These are phyloP conservation scores for Geotrichum candidum DNA, from an alignment of 1,139 yeast species.

Conservation along the genomic window DNA sequence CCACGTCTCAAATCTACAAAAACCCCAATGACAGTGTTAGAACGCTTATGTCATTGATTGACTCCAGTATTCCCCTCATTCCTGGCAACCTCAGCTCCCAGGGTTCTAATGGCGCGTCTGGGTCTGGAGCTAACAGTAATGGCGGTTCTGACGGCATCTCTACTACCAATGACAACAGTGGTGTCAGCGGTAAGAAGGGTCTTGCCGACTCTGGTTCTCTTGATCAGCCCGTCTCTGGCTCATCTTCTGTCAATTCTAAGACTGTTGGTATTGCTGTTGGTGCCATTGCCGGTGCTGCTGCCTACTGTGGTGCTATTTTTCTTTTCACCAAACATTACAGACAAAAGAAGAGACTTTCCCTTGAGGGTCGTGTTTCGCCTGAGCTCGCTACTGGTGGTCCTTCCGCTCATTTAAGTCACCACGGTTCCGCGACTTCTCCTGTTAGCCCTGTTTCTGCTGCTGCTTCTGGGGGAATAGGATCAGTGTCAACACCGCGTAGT, in stretches of 20 bases:
- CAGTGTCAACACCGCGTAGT: neutral
- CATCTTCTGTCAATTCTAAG: slow-evolving; percentile 27
- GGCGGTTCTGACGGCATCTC: slow-evolving; percentile 9
- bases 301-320: slow-evolving; percentile 35
- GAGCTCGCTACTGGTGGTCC: slow-evolving; percentile 15
- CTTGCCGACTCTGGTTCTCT: slow-evolving; percentile 30
- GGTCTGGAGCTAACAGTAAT: slow-evolving; percentile 3
- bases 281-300: slow-evolving; percentile 36
- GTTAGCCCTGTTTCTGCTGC: neutral
- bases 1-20: slow-evolving; percentile 33
- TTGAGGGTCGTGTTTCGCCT: slow-evolving; percentile 11
- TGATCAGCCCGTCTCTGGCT: slow-evolving; percentile 29
- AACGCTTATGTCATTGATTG: slow-evolving; percentile 37
- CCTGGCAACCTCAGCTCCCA: slow-evolving; percentile 19
- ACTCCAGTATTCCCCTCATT: slow-evolving; percentile 34
- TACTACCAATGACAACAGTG: slow-evolving; percentile 16
- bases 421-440: neutral
- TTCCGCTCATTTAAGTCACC: slow-evolving; percentile 19
- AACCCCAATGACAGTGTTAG: slow-evolving; percentile 33
- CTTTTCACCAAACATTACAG: slow-evolving; percentile 31
- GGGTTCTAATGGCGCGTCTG: slow-evolving; percentile 12
- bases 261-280: slow-evolving; percentile 38
- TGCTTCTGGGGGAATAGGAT: neutral
- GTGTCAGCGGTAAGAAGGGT: slow-evolving; percentile 9
- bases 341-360: slow-evolving; percentile 22